phyloP scores from a whole-genome alignment of 352 stramenopile species.

The Pythium folliculosum region DNA sequence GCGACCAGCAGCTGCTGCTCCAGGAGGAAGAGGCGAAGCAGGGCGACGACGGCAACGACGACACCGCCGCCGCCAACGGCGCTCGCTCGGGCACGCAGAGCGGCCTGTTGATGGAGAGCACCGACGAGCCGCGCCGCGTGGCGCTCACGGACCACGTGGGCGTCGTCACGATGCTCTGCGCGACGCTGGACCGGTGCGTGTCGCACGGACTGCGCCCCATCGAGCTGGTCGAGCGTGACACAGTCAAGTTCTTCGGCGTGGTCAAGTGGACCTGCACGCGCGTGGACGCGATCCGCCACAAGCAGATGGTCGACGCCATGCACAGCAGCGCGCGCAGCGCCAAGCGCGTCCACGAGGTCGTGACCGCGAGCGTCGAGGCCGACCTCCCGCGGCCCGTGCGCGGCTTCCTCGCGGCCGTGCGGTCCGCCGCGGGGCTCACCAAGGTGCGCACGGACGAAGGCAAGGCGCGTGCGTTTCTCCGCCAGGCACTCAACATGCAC shows the following conservation, averaged over 20 bases:
- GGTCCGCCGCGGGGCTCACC: slow-evolving; percentile 53
- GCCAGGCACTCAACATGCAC: slow-evolving; percentile 84
- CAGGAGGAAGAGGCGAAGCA: slow-evolving; percentile 28
- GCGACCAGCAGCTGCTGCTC: slow-evolving; percentile 21
- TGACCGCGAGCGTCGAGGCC: slow-evolving; percentile 70
- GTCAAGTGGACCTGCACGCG: slow-evolving; percentile 87
- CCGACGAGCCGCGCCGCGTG: slow-evolving; percentile 63
- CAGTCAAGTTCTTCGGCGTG: slow-evolving; percentile 85
- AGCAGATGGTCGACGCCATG: slow-evolving; percentile 69
- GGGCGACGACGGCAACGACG: not conserved
- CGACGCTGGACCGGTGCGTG: slow-evolving; percentile 70
- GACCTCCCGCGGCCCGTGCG: slow-evolving; percentile 72
- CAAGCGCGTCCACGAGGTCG: slow-evolving; percentile 58
- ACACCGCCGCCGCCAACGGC: no score
- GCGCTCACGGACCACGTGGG: slow-evolving; percentile 72
- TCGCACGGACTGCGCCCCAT: slow-evolving; percentile 66
- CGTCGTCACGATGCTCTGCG: slow-evolving; percentile 74
- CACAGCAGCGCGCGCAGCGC: slow-evolving; percentile 35
- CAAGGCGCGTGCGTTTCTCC: slow-evolving; percentile 74
- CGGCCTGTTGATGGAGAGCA: slow-evolving; percentile 66
- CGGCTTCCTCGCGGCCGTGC: slow-evolving; percentile 64
- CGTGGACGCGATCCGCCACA: slow-evolving; percentile 69
- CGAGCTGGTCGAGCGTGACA: slow-evolving; percentile 51
- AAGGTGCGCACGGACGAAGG: slow-evolving; percentile 77
- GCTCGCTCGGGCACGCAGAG: not conserved